Evolutionary conservation across 768 basidiomycete genomes (phyloP).

Genomic region (Udeniomyces megalosporus): DNA sequence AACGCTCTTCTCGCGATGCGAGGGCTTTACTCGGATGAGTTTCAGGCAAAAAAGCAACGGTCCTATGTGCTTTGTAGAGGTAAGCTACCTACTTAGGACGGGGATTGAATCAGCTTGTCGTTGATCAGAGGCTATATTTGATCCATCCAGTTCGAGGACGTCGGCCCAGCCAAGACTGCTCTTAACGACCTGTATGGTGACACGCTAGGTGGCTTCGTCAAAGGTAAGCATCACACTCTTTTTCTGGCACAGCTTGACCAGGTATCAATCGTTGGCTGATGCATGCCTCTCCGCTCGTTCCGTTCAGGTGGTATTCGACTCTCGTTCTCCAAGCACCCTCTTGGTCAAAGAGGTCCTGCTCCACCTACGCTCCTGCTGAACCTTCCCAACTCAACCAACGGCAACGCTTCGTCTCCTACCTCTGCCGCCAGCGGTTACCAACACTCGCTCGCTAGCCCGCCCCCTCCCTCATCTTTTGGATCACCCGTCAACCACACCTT

Average conservation of each 20-base stretch:
- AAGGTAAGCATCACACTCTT: no score
- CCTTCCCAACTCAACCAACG: background rate
- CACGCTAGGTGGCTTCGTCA: slow-evolving; percentile 77
- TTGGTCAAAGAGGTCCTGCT: slow-evolving; percentile 39
- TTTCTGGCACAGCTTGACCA: no score
- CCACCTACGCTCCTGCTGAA: background rate
- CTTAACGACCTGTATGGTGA: slow-evolving; percentile 79
- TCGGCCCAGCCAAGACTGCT: slow-evolving; percentile 65
- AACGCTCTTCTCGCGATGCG: slow-evolving; percentile 57
- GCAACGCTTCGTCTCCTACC: background rate
- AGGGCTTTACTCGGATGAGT: slow-evolving; percentile 79
- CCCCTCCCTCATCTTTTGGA: background rate
- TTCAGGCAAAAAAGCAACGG: slow-evolving; percentile 94
- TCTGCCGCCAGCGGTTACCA: background rate
- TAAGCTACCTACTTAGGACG: slow-evolving; percentile 34
- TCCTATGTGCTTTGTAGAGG: slow-evolving; percentile 99
- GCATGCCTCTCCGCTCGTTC: no score
- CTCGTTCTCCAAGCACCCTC: slow-evolving; percentile 94
- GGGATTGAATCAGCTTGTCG: no score
- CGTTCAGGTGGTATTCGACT: slow-evolving; percentile 92
- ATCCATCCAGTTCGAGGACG: slow-evolving; percentile 79
- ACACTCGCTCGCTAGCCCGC: background rate
- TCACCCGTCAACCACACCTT: background rate
- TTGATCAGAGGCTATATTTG: no score
- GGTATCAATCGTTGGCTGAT: no score